Evolutionary conservation across 2,329 filamentous ascomycete genomes (phyloP).

Genomic region (Botrytis sinoallii): DNA sequence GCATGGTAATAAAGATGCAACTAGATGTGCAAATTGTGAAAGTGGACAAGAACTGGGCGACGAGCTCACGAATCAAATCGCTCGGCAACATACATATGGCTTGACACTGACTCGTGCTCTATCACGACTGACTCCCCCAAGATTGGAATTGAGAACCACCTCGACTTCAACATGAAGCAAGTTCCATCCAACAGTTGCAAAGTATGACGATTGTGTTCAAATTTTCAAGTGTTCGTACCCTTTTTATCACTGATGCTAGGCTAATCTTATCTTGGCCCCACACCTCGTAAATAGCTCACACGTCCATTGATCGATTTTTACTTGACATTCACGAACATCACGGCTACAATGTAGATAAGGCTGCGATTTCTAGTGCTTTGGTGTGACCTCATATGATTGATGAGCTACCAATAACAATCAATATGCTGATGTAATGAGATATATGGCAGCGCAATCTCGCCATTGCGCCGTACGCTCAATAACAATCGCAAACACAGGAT

Average conservation of each 20-base stretch:
- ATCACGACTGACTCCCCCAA: background rate
- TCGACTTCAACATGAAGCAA: background rate
- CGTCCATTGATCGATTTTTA: background rate
- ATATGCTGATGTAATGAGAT: background rate
- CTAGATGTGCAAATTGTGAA: background rate
- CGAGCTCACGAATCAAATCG: background rate
- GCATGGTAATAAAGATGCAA: background rate
- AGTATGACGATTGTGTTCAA: background rate
- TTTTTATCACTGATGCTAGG: constrained; percentile 5
- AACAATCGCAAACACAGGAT: background rate
- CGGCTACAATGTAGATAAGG: background rate
- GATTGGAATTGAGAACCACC: background rate
- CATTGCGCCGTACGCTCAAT: background rate
- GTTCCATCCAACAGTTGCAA: background rate
- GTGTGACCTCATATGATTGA: background rate
- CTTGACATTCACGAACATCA: background rate
- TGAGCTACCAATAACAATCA: background rate
- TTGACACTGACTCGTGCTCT: background rate
- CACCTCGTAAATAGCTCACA: constrained; percentile 1
- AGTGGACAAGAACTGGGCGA: background rate
- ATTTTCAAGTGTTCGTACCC: constrained; percentile 5
- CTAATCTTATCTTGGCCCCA: constrained; percentile 18
- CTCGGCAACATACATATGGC: background rate
- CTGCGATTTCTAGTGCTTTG: background rate
- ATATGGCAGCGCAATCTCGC: background rate